A percentile compares a stretch with the other conserved stretches of the same genome.
phyloP scores from a whole-genome alignment of 805 yeast genomes.

The Ogataea paraovalis region DNA sequence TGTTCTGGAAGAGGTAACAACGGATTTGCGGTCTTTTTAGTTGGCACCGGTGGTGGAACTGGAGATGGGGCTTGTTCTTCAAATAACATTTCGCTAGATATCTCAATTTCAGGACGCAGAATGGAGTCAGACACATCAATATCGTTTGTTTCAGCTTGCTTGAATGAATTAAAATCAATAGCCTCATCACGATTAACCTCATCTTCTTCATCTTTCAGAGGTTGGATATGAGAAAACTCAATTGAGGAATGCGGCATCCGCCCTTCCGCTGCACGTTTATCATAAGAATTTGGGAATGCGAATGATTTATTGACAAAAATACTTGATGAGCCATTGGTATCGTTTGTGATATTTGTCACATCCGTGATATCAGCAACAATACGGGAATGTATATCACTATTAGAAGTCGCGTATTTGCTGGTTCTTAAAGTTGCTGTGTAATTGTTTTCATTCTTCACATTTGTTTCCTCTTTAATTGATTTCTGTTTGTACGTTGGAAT shows the following conservation, averaged over 20 bases:
- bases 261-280: no score
- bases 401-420: background rate
- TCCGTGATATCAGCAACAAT: background rate
- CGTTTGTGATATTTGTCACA: background rate
- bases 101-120: background rate
- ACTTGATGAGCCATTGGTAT: conserved; percentile 15
- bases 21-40: background rate
- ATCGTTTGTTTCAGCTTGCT: background rate
- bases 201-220: background rate
- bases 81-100: background rate
- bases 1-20: background rate
- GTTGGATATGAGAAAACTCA: no score
- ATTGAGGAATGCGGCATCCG: no score
- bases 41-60: background rate
- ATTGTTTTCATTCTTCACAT: background rate
- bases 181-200: no score
- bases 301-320: conserved; percentile 31
- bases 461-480: background rate
- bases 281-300: conserved; percentile 25
- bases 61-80: background rate
- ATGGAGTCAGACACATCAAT: background rate
- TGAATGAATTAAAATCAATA: background rate
- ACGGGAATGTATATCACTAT: background rate
- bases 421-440: background rate
- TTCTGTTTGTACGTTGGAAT: background rate